Evolutionary conservation across 306 rosid genomes (phyloP), one percentile per base, ranked within the genome.

Genomic region (Dalbergia oliveri): DNA sequence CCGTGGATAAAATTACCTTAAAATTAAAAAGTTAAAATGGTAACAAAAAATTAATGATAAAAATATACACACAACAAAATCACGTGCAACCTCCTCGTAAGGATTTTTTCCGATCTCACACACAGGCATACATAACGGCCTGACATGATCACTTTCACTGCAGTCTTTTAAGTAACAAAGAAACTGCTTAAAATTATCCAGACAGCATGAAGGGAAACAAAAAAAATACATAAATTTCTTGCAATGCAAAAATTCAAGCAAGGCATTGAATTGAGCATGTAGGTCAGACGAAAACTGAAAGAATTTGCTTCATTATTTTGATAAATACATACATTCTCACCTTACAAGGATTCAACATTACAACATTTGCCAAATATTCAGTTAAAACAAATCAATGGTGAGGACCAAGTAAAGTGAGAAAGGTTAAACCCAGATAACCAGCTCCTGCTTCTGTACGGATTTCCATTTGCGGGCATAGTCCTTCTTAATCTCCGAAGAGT

Each of bases 251-350:
- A 62, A 61, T 31, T 26, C 70, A 45, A 63, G 23, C 16, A 7
- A 65, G 35, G 44, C 82, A 62, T 13, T 71, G 37, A 18, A 43
- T 41, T 69, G 63, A 53, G 16, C 54, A 53, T 11, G 18, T 69
- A 15, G 73, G 53, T 60, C 57, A 21, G 13, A 77, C 75, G 70
- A 59, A 73, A 23, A n/a, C 63, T 31, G 72, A 68, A 58, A 65
- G 61, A 73, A 21, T 64, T 7, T 45, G 16, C 33, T 66, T 77
- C 63, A 72, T 77, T 61, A 54, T 72, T 63, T 60, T n/a, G 35
- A 71, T 68, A 57, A 81, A 73, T 86, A 83, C 74, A 50, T 80
- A 83, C 76, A 83, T 77, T 73, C 75, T n/a, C n/a, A 79, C 70
- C 81, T 78, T 73, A 58, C 76, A 47, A 83, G 37, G 76, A 54